Conservation (phyloP, 164 flowering plant genomes). For the Annona squamosa region DNA sequence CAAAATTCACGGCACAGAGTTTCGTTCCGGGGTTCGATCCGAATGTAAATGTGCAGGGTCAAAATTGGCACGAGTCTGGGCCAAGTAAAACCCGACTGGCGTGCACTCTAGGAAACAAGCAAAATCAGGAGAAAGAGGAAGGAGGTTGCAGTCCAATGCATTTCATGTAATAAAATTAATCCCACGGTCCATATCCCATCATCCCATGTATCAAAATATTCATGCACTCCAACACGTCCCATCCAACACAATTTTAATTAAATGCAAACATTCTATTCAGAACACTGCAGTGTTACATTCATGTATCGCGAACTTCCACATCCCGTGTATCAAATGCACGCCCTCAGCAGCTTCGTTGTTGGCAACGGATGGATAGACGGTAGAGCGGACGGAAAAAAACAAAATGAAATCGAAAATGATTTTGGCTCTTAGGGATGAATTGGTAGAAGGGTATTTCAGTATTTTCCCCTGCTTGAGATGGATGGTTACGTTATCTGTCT, state of each 20-base stretch:
- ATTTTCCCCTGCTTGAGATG: no score
- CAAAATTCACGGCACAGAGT: neutral
- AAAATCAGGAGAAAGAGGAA: neutral
- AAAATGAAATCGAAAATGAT: neutral
- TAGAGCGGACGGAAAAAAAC: neutral
- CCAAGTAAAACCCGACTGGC: neutral
- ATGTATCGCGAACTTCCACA: neutral
- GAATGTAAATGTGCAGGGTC: neutral
- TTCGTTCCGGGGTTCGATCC: neutral
- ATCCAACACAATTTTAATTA: neutral
- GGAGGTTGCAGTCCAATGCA: neutral
- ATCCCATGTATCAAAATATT: neutral
- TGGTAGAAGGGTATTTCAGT: no score
- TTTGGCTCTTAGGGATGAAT: no score
- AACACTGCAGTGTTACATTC: neutral
- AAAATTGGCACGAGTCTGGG: neutral
- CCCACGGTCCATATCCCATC: neutral
- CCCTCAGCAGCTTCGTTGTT: neutral
- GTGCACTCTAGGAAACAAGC: neutral
- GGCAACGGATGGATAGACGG: neutral
- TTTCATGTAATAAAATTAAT: neutral
- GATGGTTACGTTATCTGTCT: no score
- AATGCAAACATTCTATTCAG: neutral
- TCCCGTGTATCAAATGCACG: neutral
- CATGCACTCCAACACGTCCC: neutral